Conservation (phyloP, 2,329 filamentous ascomycete species). For the Chaetomiaceae sp. region DNA sequence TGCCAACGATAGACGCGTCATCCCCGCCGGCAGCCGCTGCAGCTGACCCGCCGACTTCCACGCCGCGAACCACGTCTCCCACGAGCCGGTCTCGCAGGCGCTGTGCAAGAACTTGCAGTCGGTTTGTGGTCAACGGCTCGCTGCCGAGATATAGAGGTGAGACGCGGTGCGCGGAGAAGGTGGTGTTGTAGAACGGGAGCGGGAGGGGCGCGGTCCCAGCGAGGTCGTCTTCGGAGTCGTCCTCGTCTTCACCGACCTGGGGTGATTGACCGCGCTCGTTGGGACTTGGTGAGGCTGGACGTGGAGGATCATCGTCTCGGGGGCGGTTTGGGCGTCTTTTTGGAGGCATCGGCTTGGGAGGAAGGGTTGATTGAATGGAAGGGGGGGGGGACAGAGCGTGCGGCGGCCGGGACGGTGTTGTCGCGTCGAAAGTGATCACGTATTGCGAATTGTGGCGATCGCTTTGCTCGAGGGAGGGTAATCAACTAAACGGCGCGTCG, state of each 20-base stretch:
- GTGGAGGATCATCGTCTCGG: not conserved
- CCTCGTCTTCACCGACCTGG: not conserved
- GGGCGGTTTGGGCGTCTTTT: conserved; percentile 3
- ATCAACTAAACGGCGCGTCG: no score
- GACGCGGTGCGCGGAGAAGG: conserved; percentile 53
- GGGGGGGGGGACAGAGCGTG: not conserved
- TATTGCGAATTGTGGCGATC: no score
- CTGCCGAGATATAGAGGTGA: conserved; percentile 50
- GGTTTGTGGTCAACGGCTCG: conserved; percentile 34
- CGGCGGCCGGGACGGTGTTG: no score
- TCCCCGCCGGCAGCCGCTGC: conserved; percentile 33
- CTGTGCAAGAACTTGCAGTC: conserved; percentile 42
- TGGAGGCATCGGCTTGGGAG: conserved; percentile 7
- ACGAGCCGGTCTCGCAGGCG: conserved; percentile 52
- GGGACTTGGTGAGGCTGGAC: not conserved
- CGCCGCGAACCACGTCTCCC: conserved; percentile 56
- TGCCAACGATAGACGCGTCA: conserved; percentile 34
- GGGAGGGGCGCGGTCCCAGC: not conserved
- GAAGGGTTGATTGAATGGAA: not conserved
- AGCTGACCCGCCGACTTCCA: conserved; percentile 54
- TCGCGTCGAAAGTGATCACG: no score
- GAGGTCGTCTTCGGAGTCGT: not conserved
- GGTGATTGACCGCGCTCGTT: not conserved
- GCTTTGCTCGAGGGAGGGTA: no score
- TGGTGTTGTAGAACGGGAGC: conserved; percentile 52